Evolutionary conservation across 257 asterid genomes (phyloP), one percentile per base, ranked within the genome.

Genomic region (Ilex asprella): DNA sequence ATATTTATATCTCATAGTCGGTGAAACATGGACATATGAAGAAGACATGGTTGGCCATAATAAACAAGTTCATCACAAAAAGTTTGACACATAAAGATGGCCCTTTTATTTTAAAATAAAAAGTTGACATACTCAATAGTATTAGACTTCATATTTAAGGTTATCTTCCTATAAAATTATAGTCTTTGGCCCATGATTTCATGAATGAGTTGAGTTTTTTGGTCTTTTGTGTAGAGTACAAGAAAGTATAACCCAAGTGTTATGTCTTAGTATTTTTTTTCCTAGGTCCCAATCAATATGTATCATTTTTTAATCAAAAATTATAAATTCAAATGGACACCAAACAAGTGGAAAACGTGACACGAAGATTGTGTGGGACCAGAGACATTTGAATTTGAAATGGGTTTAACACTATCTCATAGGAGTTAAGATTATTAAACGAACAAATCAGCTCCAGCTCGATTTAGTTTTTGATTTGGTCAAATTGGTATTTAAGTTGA

Each of bases 1-100:
- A 21, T 21, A 21, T 21, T 21, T 21, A 21, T 21, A 21, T 21
- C 27, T 35, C 12, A 44, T 51, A 54, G 74, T 63, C 54, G 70
- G 68, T 64, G 66, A 62, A 74, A 64, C 79, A 53, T 31, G 68
- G 29, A 10, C 60, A 55, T 55, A 61, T 64, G 72, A 64, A 61
- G 59, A 73, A 70, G 79, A 58, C 70, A 70, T 68, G 74, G 74
- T 59, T 65, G 80, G 76, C 67, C 69, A 63, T 21, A 64, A 64
- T 51, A 58, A 67, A 55, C 57, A 55, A 43, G 35, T 58, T 69
- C 30, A 70, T 30, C 82, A 68, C 74, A 62, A 66, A 66, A 16
- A 54, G n/a, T 44, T 46, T 3, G 78, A 73, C 81, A 77, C 75
- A 65, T 73, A 66, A 62, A 65, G 67, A 70, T 61, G 72, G 65